Conservation (phyloP, 2,329 filamentous ascomycete species). For the Fusarium nygamai region DNA sequence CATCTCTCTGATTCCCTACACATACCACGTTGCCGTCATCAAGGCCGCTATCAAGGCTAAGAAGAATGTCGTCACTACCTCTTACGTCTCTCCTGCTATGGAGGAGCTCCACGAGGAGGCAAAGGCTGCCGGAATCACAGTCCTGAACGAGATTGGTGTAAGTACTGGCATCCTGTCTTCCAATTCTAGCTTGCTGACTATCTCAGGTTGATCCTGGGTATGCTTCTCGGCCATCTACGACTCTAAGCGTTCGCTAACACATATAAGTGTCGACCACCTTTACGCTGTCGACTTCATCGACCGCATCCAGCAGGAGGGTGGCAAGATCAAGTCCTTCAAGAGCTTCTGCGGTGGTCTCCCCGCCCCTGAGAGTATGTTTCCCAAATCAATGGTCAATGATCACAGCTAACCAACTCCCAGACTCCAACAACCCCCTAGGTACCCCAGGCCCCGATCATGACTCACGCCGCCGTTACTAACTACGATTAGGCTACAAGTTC, state of each 20-base stretch:
- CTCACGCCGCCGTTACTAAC: neutral
- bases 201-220: conserved; percentile 38
- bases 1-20: conserved; percentile 90
- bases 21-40: conserved; percentile 87
- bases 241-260: neutral
- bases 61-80: conserved; percentile 96
- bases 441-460: neutral
- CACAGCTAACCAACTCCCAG: conserved; percentile 32
- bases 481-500: conserved; percentile 71
- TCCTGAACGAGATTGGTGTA: conserved; percentile 95
- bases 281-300: conserved; percentile 90
- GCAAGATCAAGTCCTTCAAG: conserved; percentile 84
- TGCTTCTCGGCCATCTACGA: neutral
- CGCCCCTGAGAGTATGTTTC: conserved; percentile 58
- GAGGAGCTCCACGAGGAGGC: conserved; percentile 82
- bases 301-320: conserved; percentile 85
- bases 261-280: conserved; percentile 47
- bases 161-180: conserved; percentile 35
- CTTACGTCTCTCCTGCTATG: conserved; percentile 93
- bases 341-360: conserved; percentile 87
- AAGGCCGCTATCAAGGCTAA: conserved; percentile 92
- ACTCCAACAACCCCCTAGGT: conserved; percentile 84
- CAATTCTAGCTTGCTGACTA: neutral
- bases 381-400: neutral
- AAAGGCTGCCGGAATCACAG: conserved; percentile 93